phyloP scores from a whole-genome alignment of 2,329 filamentous ascomycete species.

The Aspergillus sojae region DNA sequence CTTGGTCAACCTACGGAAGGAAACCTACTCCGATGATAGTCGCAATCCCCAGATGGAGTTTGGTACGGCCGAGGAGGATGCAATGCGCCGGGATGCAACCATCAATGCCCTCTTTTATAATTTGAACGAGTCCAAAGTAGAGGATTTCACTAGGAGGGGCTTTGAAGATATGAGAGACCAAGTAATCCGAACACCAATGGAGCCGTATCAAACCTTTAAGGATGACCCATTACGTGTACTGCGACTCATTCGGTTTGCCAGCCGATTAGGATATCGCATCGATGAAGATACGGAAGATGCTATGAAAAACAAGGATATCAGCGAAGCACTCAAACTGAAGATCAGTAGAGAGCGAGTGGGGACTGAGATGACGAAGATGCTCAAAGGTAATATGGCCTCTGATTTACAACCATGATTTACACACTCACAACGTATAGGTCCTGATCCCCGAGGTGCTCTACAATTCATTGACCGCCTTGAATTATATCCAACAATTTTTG shows the following conservation, averaged over 20 bases:
- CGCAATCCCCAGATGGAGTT: constrained; percentile 93
- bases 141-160: constrained; percentile 80
- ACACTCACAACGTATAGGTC: constrained; percentile 28
- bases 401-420: not conserved
- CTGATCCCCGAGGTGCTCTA: constrained; percentile 42
- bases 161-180: constrained; percentile 71
- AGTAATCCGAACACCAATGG: constrained; percentile 81
- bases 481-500: constrained; percentile 45
- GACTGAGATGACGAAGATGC: constrained; percentile 87
- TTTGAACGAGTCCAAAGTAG: constrained; percentile 73
- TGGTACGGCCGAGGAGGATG: constrained; percentile 88
- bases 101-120: constrained; percentile 98
- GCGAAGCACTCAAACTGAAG: constrained; percentile 77
- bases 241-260: constrained; percentile 86
- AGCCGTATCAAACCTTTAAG: constrained; percentile 88
- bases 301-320: constrained; percentile 80
- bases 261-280: constrained; percentile 77
- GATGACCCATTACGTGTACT: constrained; percentile 90
- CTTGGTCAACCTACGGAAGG: constrained; percentile 90
- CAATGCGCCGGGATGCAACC: constrained; percentile 84
- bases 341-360: constrained; percentile 91
- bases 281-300: constrained; percentile 67
- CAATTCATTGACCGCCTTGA: constrained; percentile 42
- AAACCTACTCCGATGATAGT: constrained; percentile 86
- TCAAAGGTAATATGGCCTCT: constrained; percentile 60